Conservation (phyloP, 495 filamentous ascomycete species). For the Geopyxis carbonaria region DNA sequence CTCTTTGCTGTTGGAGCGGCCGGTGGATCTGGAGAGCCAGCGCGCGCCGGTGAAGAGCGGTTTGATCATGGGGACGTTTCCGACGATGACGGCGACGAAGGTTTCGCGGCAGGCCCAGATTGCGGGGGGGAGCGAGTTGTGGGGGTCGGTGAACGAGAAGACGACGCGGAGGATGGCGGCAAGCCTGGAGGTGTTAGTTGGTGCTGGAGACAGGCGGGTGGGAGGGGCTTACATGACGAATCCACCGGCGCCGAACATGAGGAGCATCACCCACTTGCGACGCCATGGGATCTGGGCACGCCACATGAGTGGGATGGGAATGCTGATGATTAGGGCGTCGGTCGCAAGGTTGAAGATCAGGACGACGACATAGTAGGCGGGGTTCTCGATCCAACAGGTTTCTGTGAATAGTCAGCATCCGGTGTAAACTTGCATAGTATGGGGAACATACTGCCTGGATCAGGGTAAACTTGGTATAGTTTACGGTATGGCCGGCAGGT, state of each 20-base stretch:
- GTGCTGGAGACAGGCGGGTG: too few relatives aligned
- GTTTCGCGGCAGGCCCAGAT: conserved; percentile 48
- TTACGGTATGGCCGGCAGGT: conserved; percentile 34
- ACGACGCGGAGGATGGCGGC: conserved; percentile 43
- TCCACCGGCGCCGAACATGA: conserved; percentile 42
- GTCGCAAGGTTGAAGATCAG: conserved; percentile 6
- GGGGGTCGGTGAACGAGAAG: conserved; percentile 33
- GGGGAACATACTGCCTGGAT: conserved; percentile 36
- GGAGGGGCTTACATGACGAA: conserved; percentile 46
- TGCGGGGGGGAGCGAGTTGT: conserved; percentile 29
- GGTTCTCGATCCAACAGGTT: conserved; percentile 28
- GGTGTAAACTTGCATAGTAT: background rate
- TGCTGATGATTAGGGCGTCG: conserved; percentile 5
- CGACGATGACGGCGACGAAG: conserved; percentile 42
- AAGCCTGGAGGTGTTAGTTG: too few relatives aligned
- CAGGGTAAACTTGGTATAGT: conserved; percentile 42
- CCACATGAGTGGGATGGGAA: conserved; percentile 33
- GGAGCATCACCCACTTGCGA: conserved; percentile 36
- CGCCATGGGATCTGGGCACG: conserved; percentile 33
- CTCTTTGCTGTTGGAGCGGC: too few relatives aligned
- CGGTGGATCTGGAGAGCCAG: too few relatives aligned
- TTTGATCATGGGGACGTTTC: conserved; percentile 45
- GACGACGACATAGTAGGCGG: conserved; percentile 23
- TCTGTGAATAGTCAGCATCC: conserved; percentile 12
- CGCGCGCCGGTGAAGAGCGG: conserved; percentile 28